A percentile compares a stretch with the other conserved stretches of the same genome.
These are phyloP conservation scores for Thermoascus crustaceus DNA, from an alignment of 2,329 filamentous ascomycete species.

Conservation along the genomic window DNA sequence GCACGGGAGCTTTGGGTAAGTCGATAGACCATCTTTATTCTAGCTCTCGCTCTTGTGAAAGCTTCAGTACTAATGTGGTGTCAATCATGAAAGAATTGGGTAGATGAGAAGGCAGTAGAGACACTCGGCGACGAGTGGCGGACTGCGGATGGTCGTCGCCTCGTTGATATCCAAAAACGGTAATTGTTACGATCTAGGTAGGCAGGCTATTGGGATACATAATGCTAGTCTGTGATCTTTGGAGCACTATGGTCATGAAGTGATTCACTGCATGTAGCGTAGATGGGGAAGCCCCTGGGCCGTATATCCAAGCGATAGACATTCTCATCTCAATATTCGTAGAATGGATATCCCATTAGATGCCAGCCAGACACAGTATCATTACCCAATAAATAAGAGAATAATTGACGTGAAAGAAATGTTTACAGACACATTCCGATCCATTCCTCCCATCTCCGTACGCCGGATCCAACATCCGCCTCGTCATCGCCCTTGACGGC, in stretches of 20 bases:
- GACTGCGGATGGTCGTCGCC: background rate
- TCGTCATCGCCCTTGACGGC: slow-evolving; percentile 49
- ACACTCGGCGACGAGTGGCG: slow-evolving; percentile 10
- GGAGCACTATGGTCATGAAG: too few relatives aligned
- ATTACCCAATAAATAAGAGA: background rate
- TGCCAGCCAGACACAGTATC: background rate
- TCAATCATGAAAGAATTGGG: slow-evolving; percentile 12
- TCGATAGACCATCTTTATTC: too few relatives aligned
- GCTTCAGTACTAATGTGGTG: too few relatives aligned
- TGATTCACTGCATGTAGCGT: too few relatives aligned
- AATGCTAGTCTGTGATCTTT: too few relatives aligned
- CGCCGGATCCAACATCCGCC: slow-evolving; percentile 53
- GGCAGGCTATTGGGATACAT: too few relatives aligned
- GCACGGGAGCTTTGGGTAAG: slow-evolving; percentile 25
- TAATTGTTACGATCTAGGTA: background rate
- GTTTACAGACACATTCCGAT: slow-evolving; percentile 64
- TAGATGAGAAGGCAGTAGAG: slow-evolving; percentile 12
- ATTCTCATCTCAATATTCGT: too few relatives aligned
- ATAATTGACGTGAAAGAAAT: slow-evolving; percentile 7
- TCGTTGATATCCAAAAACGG: background rate
- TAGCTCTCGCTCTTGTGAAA: too few relatives aligned
- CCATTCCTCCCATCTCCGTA: slow-evolving; percentile 86
- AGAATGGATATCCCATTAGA: too few relatives aligned
- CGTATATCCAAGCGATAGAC: too few relatives aligned
- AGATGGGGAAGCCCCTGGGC: too few relatives aligned